Evolutionary conservation across 2,329 filamentous ascomycete genomes (phyloP).

Genomic region (Rugonectria rugulosa): DNA sequence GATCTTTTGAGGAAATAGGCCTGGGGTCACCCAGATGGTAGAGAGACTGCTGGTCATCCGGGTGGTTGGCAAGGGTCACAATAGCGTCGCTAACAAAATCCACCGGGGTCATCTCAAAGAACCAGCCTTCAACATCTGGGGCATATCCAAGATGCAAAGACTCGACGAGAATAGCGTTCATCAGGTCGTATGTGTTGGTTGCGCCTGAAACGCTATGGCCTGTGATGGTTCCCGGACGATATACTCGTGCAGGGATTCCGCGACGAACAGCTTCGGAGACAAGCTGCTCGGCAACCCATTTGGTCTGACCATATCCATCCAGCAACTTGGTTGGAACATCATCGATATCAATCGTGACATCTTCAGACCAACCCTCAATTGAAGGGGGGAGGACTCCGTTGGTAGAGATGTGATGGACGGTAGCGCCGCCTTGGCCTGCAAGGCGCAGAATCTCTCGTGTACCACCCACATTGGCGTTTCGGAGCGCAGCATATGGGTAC

Average conservation of each 20-base stretch:
- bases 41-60: constrained; percentile 67
- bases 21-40: constrained; percentile 79
- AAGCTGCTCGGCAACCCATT: constrained; percentile 82
- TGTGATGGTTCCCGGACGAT: constrained; percentile 79
- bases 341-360: constrained; percentile 70
- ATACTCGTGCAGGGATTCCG: constrained; percentile 74
- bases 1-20: constrained; percentile 69
- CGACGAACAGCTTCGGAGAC: constrained; percentile 73
- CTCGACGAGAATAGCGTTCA: constrained; percentile 79
- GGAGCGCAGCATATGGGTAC: constrained; percentile 80
- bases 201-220: constrained; percentile 79
- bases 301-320: constrained; percentile 81
- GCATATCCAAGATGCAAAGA: constrained; percentile 75
- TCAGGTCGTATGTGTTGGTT: constrained; percentile 79
- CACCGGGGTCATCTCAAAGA: constrained; percentile 84
- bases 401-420: constrained; percentile 80
- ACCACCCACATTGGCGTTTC: constrained; percentile 80
- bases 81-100: constrained; percentile 82
- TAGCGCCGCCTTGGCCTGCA: constrained; percentile 71
- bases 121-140: constrained; percentile 77
- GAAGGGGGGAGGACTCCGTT: constrained; percentile 81
- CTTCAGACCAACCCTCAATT: constrained; percentile 74
- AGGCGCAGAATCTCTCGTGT: constrained; percentile 78
- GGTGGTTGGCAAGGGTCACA: constrained; percentile 71
- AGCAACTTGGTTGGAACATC: constrained; percentile 73